These are phyloP conservation scores for Globisporangium emineosum DNA, from an alignment of 352 stramenopile species.

Conservation along the genomic window DNA sequence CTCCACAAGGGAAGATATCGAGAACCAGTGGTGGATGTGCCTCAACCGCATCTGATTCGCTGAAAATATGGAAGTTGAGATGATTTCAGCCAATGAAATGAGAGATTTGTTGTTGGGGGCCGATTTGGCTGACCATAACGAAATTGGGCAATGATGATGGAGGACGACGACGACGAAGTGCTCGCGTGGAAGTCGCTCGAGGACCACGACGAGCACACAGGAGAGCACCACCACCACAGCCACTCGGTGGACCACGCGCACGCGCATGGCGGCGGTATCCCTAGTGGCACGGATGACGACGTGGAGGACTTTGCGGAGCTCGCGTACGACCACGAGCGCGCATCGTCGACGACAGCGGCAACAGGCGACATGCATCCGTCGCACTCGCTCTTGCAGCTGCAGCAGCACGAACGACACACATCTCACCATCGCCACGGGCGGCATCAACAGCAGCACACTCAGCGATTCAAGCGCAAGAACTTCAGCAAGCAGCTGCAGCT, in stretches of 20 bases:
- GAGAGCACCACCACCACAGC: not conserved
- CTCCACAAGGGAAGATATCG: slow-evolving; percentile 8
- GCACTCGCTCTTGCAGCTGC: slow-evolving; percentile 15
- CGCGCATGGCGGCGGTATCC: slow-evolving; percentile 4
- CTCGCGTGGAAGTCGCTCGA: slow-evolving; percentile 47
- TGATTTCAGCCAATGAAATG: slow-evolving; percentile 28
- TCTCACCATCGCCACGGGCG: not conserved
- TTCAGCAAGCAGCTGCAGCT: slow-evolving; percentile 70
- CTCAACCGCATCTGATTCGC: slow-evolving; percentile 22
- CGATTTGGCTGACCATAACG: not conserved
- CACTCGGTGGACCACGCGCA: slow-evolving; percentile 18
- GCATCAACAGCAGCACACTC: not conserved
- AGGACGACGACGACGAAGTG: slow-evolving; percentile 44
- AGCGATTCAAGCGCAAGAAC: slow-evolving; percentile 61
- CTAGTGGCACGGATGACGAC: slow-evolving; percentile 22
- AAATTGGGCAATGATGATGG: not conserved
- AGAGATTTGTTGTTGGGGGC: not conserved
- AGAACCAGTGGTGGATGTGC: slow-evolving; percentile 8
- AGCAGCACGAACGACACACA: slow-evolving; percentile 9
- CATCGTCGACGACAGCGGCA: not conserved
- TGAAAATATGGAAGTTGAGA: slow-evolving; percentile 1
- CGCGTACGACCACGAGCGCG: slow-evolving; percentile 11
- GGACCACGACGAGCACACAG: slow-evolving; percentile 9
- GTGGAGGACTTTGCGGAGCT: slow-evolving; percentile 38
- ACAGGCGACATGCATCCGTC: slow-evolving; percentile 16